Base-by-base conservation (phyloP, 2,329 filamentous ascomycete species). In the Boeremia lycopersici region DNA sequence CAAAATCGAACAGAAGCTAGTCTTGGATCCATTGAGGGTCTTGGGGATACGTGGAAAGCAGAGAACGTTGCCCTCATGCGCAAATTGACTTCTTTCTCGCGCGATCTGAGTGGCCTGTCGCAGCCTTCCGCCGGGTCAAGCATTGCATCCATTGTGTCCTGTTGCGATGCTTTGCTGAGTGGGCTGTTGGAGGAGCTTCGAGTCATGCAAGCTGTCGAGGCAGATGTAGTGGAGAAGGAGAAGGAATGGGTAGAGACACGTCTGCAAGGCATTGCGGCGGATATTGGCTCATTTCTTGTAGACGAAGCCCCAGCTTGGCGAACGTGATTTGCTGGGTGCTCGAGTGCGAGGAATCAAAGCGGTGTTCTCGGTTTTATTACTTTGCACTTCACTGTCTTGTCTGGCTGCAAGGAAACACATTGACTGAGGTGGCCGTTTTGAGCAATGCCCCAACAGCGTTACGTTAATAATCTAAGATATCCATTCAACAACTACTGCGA, bases 191-290 rank as follows among this genome's bases (percentile, higher is more conserved):
- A 67, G 13, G 74, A 76, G 57, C 51, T 77, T 58, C 60, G 63
- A 13, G 51, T 60, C 6, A 75, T 77, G 69, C 64, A 67, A 51
- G 60, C 44, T 13, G 65, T 76, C 11, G 71, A 76, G 56, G 45
- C 38, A 12, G 65, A 64, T 28, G 64, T 74, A 4, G 68, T 72
- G 9, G 47, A 50, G n/a, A 62, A 53, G 33, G 75, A 76, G 54
- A 69, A 68, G 54, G 56, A 62, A 23, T 76, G 73, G 70, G 66
- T 77, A 7, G 74, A 76, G 53, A 58, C 53, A n/a, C 61, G 67
- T 11, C 60, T 75, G 30, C 55, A 61, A 33, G 57, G 48, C 9
- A 72, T 74, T 29, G 70, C 70, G 9, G 57, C 56, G 23, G 64
- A 64, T 34, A 56, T 65, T 48, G 62, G 59, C 33, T 42, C 48